Evolutionary conservation across 202 grass and related monocot species (phyloP).

Genomic region (Setaria viridis): DNA sequence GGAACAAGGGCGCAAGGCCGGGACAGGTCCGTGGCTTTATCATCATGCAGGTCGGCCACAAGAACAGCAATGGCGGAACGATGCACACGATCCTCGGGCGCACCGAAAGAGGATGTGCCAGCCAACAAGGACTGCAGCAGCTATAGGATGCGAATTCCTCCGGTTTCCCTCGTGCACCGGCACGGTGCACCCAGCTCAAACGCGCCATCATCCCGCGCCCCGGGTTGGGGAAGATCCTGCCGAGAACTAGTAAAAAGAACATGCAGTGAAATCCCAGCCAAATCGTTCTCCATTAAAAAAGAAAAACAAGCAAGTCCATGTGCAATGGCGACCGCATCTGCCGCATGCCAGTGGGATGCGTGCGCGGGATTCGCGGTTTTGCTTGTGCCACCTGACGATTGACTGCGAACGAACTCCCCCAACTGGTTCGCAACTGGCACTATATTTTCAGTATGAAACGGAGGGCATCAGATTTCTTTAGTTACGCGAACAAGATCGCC

Average conservation of each 20-base stretch:
- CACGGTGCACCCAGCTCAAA: not conserved
- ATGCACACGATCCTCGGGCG: conserved; percentile 27
- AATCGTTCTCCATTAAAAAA: not conserved
- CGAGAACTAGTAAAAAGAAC: not conserved
- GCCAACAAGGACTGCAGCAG: conserved; percentile 4
- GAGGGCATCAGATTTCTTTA: not conserved
- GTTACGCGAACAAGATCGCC: not conserved
- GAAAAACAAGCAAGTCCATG: not conserved
- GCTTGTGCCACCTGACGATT: conserved; percentile 1
- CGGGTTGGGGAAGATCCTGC: not conserved
- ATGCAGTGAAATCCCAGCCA: not conserved
- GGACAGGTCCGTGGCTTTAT: conserved; percentile 22
- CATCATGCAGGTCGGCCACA: conserved; percentile 41
- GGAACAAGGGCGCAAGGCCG: not conserved
- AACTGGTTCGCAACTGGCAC: not conserved
- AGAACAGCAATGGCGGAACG: not conserved
- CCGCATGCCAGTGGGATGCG: not conserved
- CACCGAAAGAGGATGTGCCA: conserved; percentile 42
- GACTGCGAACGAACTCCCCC: not conserved
- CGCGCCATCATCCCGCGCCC: not conserved
- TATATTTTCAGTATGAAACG: not conserved
- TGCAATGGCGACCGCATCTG: not conserved
- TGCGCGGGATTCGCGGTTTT: not conserved
- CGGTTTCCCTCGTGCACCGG: not conserved
- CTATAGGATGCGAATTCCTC: conserved; percentile 13